phyloP scores from a whole-genome alignment of 2,329 filamentous ascomycete species.

The Calonectria multiphialidica region DNA sequence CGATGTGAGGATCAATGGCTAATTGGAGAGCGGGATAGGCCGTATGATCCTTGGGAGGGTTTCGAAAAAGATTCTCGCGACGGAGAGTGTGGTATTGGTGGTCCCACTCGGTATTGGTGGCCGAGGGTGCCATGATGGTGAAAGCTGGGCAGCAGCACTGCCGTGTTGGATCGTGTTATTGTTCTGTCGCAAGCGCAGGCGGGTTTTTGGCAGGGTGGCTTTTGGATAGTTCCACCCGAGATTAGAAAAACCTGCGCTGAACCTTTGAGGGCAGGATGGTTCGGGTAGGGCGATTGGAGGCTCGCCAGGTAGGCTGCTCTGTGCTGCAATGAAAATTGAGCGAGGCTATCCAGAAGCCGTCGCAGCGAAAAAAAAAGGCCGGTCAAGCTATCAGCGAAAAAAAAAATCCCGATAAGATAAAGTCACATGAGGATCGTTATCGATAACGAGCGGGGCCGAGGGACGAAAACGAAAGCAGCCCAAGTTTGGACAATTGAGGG shows the following conservation, averaged over 20 bases:
- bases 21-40: constrained; percentile 89
- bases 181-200: neutral
- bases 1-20: constrained; percentile 91
- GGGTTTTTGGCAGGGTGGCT: constrained; percentile 7
- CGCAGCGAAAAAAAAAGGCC: constrained; percentile 37
- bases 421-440: constrained; percentile 41
- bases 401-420: constrained; percentile 46
- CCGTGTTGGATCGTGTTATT: constrained; percentile 6
- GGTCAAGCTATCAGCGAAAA: constrained; percentile 30
- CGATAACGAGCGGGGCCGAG: constrained; percentile 37
- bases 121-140: constrained; percentile 65
- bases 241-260: neutral
- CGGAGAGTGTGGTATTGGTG: constrained; percentile 88
- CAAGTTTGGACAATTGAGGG: constrained; percentile 28
- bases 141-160: constrained; percentile 19
- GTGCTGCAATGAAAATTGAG: constrained; percentile 35
- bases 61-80: constrained; percentile 88
- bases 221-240: neutral
- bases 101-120: constrained; percentile 81
- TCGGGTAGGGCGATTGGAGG: constrained; percentile 28
- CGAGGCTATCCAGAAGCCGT: constrained; percentile 42
- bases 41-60: constrained; percentile 87
- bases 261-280: constrained; percentile 21
- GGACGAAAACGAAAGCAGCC: neutral
- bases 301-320: constrained; percentile 34